Evolutionary conservation across 2,329 filamentous ascomycete genomes (phyloP), one percentile per base, ranked within the genome.

Genomic region (Monilinia vaccinii-corymbosi): DNA sequence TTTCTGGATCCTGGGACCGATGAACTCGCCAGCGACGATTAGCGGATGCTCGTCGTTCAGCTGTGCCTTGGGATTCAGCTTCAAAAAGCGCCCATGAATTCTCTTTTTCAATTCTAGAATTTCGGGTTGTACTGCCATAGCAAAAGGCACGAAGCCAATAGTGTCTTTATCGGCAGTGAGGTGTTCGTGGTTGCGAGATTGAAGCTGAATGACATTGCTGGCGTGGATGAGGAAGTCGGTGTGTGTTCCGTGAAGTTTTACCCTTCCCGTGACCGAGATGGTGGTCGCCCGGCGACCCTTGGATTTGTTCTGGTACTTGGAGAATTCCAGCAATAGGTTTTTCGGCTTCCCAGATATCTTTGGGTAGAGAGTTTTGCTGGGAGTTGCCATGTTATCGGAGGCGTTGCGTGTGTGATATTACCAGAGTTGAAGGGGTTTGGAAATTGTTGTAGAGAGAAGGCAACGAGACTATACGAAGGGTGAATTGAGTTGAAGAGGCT

Each of bases 1-100:
- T 45, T 64, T 66, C 28, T 67, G 63, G 13, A 69, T 48, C 8
- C 58, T 64, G 0, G 65, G 65, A 0, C 66, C 67, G 10, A 68
- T 60, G 62, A 64, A 69, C 42, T 68, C 66, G 2, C 66, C 67
- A 4, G 66, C 66, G 16, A 69, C 63, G 11, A 69, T 68, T 5
- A 68, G 34, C 1, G 65, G 63, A n/a, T 60, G 7, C 11, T 63
- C 45, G 1, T 56, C 40, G 1, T 60, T 23, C 1, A 68, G 44
- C 1, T 60, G 45, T 0, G 28, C 34, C 13, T 45, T 49, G 0
- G 56, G 60, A 28, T 68, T 66, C 2, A 66, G 46, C 32, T 60
- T 28, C 9, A 18, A 10, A 28, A 61, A 69, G 11, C 56, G 36
- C 2, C 23, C 34, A 16, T 53, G 21, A 21, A 62, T 61, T 25